Conservation (phyloP, 176 grass and related monocot species). For the Aegilops sharonensis region DNA sequence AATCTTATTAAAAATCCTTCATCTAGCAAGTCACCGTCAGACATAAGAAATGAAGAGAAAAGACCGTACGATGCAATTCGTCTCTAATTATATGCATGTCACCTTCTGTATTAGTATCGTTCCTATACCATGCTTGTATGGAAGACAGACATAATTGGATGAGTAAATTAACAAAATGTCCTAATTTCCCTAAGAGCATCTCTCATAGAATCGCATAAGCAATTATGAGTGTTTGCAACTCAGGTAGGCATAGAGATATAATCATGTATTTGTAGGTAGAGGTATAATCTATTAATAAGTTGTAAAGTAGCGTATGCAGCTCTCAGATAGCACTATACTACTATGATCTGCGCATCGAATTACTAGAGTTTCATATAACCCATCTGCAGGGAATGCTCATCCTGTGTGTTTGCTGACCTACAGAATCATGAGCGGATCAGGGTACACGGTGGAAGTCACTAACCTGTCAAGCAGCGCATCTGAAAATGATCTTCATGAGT, state of each 20-base stretch:
- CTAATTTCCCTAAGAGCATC: neutral
- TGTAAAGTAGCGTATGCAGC: neutral
- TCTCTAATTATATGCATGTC: neutral
- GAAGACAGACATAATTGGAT: neutral
- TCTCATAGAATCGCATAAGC: neutral
- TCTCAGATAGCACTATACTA: neutral
- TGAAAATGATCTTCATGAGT: conserved; percentile 77
- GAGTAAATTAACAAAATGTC: neutral
- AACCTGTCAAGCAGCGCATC: conserved; percentile 73
- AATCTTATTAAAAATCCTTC: neutral
- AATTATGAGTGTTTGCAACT: neutral
- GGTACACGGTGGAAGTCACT: conserved; percentile 83
- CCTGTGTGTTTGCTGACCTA: conserved; percentile 26
- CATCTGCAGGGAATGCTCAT: conserved; percentile 14
- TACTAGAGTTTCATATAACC: neutral
- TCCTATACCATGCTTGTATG: conserved; percentile 4
- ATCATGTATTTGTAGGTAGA: neutral
- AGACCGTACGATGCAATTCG: neutral
- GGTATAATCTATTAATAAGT: neutral
- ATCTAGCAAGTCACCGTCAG: neutral
- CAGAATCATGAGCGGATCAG: conserved; percentile 70
- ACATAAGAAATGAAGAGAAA: neutral
- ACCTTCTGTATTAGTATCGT: neutral
- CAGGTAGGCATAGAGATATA: neutral
- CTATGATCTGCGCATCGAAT: neutral